Conservation (phyloP, 305 asterid genomes). For the Fraxinus paxiana region DNA sequence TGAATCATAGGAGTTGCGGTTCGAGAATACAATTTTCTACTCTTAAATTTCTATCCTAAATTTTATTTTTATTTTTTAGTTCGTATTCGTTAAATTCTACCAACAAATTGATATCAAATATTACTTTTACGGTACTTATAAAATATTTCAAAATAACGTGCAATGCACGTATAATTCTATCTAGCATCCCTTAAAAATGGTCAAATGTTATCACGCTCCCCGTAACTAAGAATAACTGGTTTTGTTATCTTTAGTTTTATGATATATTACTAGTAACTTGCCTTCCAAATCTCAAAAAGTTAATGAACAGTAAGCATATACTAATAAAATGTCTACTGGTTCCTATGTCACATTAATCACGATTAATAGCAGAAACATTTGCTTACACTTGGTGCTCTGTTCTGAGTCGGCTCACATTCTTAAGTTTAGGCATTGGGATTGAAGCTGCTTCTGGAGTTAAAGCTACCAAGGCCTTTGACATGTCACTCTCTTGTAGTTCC, state of each 20-base stretch:
- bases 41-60: not conserved
- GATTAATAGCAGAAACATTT: constrained; percentile 17
- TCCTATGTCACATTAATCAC: constrained; percentile 10
- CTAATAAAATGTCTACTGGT: constrained; percentile 6
- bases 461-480: constrained; percentile 91
- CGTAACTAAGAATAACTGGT: not conserved
- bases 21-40: not conserved
- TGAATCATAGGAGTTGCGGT: not conserved
- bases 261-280: constrained; percentile 3
- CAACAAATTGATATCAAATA: not conserved
- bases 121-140: not conserved
- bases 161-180: not conserved
- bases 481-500: constrained; percentile 61
- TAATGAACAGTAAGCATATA: constrained; percentile 1
- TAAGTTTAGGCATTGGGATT: constrained; percentile 86
- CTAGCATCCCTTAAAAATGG: not conserved
- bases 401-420: constrained; percentile 82
- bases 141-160: not conserved
- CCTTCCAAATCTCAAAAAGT: not conserved
- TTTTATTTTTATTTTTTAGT: not conserved
- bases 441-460: constrained; percentile 85
- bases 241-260: not conserved
- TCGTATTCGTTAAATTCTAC: not conserved
- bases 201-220: constrained; percentile 18
- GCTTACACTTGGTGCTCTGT: constrained; percentile 99